Evolutionary conservation across 768 basidiomycete species (phyloP).

Genomic region (Termitomyces titanicus): DNA sequence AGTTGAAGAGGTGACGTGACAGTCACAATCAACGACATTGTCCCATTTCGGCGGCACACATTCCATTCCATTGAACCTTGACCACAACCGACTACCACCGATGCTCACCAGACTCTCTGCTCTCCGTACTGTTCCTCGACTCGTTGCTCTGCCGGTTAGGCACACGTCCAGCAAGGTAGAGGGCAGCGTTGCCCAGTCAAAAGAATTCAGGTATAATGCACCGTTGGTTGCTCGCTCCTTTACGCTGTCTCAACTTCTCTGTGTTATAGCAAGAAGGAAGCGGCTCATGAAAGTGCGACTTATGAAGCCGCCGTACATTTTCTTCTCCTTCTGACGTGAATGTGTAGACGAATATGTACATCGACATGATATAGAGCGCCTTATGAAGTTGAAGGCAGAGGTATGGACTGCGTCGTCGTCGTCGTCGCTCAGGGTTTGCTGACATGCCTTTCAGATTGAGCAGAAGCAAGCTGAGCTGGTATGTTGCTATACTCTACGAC

Average conservation of each 20-base stretch:
- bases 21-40: conserved; percentile 25
- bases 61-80: conserved; percentile 10
- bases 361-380: conserved; percentile 50
- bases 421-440: not conserved
- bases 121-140: conserved; percentile 39
- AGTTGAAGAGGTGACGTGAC: conserved; percentile 46
- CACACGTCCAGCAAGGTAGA: conserved; percentile 42
- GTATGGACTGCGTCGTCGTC: conserved; percentile 29
- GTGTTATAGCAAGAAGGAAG: conserved; percentile 63
- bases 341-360: conserved; percentile 60
- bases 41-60: conserved; percentile 14
- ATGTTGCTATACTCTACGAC: conserved; percentile 1
- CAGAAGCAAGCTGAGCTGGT: conserved; percentile 33
- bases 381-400: conserved; percentile 55
- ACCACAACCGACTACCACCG: conserved; percentile 11
- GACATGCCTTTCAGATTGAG: conserved; percentile 24
- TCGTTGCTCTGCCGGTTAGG: conserved; percentile 31
- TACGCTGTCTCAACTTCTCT: conserved; percentile 13
- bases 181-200: conserved; percentile 59
- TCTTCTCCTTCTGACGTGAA: conserved; percentile 5
- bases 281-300: conserved; percentile 51
- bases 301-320: not conserved
- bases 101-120: conserved; percentile 42
- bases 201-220: conserved; percentile 52
- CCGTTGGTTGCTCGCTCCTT: conserved; percentile 16